A percentile compares a stretch with the other conserved stretches of the same genome.
phyloP scores from a whole-genome alignment of 495 filamentous ascomycete species.

The Podospora pseudocomata region DNA sequence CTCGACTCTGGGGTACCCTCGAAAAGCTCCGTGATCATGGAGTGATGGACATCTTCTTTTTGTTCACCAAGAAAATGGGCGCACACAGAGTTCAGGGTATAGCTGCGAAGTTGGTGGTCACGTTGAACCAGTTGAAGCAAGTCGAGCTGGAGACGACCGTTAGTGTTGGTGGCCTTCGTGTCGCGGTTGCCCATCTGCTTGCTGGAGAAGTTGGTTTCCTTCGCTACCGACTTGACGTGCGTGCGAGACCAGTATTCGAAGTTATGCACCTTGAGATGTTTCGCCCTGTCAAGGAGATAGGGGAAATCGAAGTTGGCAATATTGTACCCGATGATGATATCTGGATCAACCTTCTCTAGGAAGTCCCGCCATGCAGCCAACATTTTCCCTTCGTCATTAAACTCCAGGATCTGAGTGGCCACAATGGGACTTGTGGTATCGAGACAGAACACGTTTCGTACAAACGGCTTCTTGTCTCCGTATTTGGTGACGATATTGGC shows the following conservation, averaged over 20 bases:
- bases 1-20: slow-evolving; percentile 92
- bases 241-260: slow-evolving; percentile 85
- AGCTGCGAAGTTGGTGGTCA: slow-evolving; percentile 91
- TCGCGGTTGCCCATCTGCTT: slow-evolving; percentile 99
- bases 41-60: slow-evolving; percentile 98
- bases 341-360: slow-evolving; percentile 84
- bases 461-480: slow-evolving; percentile 91
- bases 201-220: slow-evolving; percentile 82
- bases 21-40: slow-evolving; percentile 97
- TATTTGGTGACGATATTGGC: slow-evolving; percentile 96
- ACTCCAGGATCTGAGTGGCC: slow-evolving; percentile 88
- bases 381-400: slow-evolving; percentile 76
- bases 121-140: slow-evolving; percentile 88
- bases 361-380: slow-evolving; percentile 86
- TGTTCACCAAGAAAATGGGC: slow-evolving; percentile 96
- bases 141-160: slow-evolving; percentile 89
- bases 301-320: slow-evolving; percentile 99
- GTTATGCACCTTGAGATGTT: slow-evolving; percentile 65
- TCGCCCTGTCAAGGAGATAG: slow-evolving; percentile 87
- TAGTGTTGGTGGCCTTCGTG: slow-evolving; percentile 88
- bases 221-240: slow-evolving; percentile 60
- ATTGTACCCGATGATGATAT: slow-evolving; percentile 99
- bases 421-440: slow-evolving; percentile 89
- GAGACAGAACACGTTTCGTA: slow-evolving; percentile 93
- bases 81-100: slow-evolving; percentile 95